Percentiles rank a stretch among this genome's conserved stretches.
These are phyloP conservation scores for Fragaria vesca DNA, from an alignment of 306 rosid genomes.

Conservation along the genomic window DNA sequence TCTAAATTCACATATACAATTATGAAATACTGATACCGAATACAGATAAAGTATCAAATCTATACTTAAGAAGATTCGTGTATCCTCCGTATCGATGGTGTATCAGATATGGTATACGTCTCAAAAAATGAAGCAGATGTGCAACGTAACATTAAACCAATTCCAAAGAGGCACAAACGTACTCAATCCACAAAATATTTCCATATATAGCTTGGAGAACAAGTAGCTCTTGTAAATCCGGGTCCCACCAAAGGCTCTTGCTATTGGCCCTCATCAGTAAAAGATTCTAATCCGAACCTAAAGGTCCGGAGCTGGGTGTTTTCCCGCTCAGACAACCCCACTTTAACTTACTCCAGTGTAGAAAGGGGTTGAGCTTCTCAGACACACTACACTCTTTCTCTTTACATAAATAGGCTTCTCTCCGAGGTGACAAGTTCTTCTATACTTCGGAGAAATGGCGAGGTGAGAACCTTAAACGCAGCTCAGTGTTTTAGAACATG, in stretches of 20 bases:
- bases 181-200: background rate
- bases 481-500: background rate
- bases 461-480: constrained; percentile 39
- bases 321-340: constrained; percentile 65
- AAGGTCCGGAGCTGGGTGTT: constrained; percentile 27
- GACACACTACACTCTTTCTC: background rate
- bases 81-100: no score
- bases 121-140: no score
- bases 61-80: no score
- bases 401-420: background rate
- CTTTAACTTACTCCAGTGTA: constrained; percentile 29
- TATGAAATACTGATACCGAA: no score
- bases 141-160: no score
- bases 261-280: background rate
- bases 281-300: constrained; percentile 2
- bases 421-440: background rate
- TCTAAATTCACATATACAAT: no score
- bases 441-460: constrained; percentile 33
- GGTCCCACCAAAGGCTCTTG: constrained; percentile 11
- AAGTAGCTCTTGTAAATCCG: constrained; percentile 23
- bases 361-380: constrained; percentile 18
- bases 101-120: no score
- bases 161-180: background rate
- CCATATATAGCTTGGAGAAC: constrained; percentile 36
- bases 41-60: no score